Evolutionary conservation across 164 flowering plant species (phyloP), one percentile per base, ranked within the genome.

Genomic region (Paratinospora sagittata): DNA sequence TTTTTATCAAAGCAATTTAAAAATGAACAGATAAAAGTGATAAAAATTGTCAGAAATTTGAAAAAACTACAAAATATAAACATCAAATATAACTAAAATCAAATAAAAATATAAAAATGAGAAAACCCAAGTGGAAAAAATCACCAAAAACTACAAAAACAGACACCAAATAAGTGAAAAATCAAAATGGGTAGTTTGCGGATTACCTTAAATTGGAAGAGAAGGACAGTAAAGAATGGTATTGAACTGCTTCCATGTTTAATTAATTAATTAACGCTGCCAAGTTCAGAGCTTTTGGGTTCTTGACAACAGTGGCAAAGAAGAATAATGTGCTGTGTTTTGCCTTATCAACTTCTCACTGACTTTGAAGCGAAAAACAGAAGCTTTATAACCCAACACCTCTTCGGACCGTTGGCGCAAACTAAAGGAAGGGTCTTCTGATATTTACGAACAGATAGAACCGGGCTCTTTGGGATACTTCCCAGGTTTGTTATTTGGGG

Each of bases 211-310:
- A 67, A 65, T 61, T 71, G 65, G 78, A 76, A 8, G 79, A 79
- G 68, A 79, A 72, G 37, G 82, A 76, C 34, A 79, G 75, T 6
- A 70, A 36, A 43, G 77, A 74, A 26, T 76, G 77, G 13, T 66
- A 74, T 49, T 76, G 77, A 30, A 76, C 49, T 65, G 82, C 75
- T 49, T 76, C 82, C 79, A 76, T 79, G 49, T 43, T 43, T 39
- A 17, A 58, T 24, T 30, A 1, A 30, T 2, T 30, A 30, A 30
- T 30, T 30, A 30, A 30, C 34, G 24, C 6, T 37, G 27, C 41
- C 17, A 37, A 65, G 45, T 3, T 17, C 52, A 43, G 14, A 27
- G 17, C 21, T 62, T 70, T 63, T 17, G 66, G 37, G 36, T 6
- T 10, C 34, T 27, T 3, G 3, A 5, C n/a, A 17, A 21, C n/a